A percentile compares a stretch with the other conserved stretches of the same genome.
Conservation (phyloP, 2,329 filamentous ascomycete species). For the Cladorrhinum sp. region DNA sequence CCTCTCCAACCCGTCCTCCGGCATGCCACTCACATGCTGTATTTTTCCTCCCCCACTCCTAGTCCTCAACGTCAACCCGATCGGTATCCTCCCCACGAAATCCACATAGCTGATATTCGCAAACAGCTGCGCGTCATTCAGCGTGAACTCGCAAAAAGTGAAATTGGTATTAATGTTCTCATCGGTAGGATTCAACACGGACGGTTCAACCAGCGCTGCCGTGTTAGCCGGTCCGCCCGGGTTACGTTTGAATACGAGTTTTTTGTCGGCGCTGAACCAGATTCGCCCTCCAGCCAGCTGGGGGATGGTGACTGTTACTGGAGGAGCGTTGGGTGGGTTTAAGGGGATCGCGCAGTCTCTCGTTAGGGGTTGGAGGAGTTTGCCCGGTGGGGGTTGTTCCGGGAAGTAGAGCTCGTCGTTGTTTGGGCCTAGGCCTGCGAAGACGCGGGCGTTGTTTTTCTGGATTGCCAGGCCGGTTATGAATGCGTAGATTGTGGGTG, state of each 20-base stretch:
- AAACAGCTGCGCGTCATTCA: conserved; percentile 54
- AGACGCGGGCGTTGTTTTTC: conserved; percentile 34
- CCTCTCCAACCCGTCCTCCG: conserved; percentile 51
- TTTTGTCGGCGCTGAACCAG: conserved; percentile 56
- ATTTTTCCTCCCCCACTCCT: conserved; percentile 38
- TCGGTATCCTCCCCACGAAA: conserved; percentile 56
- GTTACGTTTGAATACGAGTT: conserved; percentile 61
- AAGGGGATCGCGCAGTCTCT: conserved; percentile 59
- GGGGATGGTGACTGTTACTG: conserved; percentile 55
- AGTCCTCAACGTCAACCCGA: conserved; percentile 49
- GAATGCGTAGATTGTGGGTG: conserved; percentile 53
- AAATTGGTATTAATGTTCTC: conserved; percentile 52
- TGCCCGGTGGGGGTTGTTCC: conserved; percentile 43
- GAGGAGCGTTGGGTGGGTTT: conserved; percentile 52
- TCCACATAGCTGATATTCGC: conserved; percentile 67
- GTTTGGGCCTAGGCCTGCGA: conserved; percentile 41
- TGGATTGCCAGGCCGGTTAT: conserved; percentile 62
- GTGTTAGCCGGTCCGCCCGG: conserved; percentile 42
- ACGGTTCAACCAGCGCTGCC: conserved; percentile 64
- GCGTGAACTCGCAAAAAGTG: conserved; percentile 61
- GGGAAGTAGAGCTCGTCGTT: conserved; percentile 56
- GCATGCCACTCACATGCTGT: conserved; percentile 57
- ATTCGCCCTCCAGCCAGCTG: conserved; percentile 62
- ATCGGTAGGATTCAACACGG: conserved; percentile 60
- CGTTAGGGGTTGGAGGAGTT: conserved; percentile 46